These are phyloP conservation scores for Fusarium kyushuense DNA, from an alignment of 2,329 filamentous ascomycete genomes.

Conservation along the genomic window DNA sequence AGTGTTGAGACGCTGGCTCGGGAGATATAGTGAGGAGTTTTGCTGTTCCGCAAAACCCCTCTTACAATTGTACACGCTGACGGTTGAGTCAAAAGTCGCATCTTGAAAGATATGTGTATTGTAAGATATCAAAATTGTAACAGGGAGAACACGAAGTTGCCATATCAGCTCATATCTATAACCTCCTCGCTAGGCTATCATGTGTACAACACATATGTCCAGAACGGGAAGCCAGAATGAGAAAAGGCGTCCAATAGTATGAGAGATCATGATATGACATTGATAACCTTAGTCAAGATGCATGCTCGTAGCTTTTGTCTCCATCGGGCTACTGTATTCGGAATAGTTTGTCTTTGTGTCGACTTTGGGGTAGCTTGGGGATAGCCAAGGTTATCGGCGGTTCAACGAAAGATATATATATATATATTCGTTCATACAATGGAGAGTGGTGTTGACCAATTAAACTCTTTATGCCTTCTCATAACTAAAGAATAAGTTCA, in stretches of 20 bases:
- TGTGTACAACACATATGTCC: background rate
- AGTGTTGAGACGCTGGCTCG: slow-evolving; percentile 29
- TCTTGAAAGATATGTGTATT: background rate
- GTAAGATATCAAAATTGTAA: background rate
- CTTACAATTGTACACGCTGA: background rate
- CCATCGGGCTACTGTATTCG: slow-evolving; percentile 36
- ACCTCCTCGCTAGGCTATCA: background rate
- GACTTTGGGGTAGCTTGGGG: background rate
- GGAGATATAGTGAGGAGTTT: fast-evolving
- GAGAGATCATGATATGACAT: slow-evolving; percentile 1
- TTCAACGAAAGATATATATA: background rate
- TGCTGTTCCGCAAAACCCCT: background rate
- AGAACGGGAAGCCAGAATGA: slow-evolving; percentile 17
- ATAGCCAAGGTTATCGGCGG: slow-evolving; percentile 18
- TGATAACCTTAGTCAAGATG: background rate
- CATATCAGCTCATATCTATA: slow-evolving; percentile 6
- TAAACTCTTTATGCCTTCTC: background rate
- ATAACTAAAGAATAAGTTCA: background rate
- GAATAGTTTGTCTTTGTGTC: slow-evolving; percentile 9
- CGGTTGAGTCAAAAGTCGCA: background rate
- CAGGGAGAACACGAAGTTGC: too few relatives aligned
- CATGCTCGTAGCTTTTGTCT: slow-evolving; percentile 11
- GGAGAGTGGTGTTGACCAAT: too few relatives aligned
- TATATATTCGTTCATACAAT: background rate
- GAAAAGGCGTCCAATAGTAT: slow-evolving; percentile 18